Conservation (phyloP, 202 grass and related monocot genomes). For the Schoenoplectus tabernaemontani region DNA sequence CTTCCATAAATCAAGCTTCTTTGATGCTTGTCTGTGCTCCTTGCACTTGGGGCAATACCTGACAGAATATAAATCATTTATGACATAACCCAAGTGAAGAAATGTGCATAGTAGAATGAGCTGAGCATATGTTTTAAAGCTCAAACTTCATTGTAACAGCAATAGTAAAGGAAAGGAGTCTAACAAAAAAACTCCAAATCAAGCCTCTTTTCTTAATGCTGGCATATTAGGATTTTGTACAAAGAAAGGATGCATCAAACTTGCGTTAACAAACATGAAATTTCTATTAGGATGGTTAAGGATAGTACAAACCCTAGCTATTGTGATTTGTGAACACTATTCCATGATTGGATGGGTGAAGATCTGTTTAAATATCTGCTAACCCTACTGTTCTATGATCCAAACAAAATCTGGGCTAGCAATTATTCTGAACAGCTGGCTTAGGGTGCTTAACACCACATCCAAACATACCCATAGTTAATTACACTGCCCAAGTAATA, state of each 20-base stretch:
- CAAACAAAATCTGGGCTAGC: background rate
- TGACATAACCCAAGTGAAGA: background rate
- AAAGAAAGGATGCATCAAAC: background rate
- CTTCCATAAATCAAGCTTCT: constrained; percentile 97
- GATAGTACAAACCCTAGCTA: no score
- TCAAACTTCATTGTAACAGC: background rate
- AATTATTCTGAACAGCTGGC: background rate
- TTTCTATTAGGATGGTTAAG: background rate
- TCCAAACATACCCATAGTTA: background rate
- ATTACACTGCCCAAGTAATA: background rate
- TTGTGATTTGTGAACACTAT: no score
- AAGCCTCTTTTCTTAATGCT: background rate
- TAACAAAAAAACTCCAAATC: background rate
- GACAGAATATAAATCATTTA: constrained; percentile 19
- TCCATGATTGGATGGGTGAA: background rate
- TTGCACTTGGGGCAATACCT: constrained; percentile 98
- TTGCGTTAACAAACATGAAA: background rate
- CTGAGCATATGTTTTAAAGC: background rate
- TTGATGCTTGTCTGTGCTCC: constrained; percentile 94
- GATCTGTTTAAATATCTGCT: background rate
- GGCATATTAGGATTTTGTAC: background rate
- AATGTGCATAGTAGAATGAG: background rate
- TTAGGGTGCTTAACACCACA: background rate
- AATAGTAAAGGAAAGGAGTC: background rate
- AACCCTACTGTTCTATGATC: background rate